These are phyloP conservation scores for Albifimbria verrucaria DNA, from an alignment of 2,329 filamentous ascomycete species.

Conservation along the genomic window DNA sequence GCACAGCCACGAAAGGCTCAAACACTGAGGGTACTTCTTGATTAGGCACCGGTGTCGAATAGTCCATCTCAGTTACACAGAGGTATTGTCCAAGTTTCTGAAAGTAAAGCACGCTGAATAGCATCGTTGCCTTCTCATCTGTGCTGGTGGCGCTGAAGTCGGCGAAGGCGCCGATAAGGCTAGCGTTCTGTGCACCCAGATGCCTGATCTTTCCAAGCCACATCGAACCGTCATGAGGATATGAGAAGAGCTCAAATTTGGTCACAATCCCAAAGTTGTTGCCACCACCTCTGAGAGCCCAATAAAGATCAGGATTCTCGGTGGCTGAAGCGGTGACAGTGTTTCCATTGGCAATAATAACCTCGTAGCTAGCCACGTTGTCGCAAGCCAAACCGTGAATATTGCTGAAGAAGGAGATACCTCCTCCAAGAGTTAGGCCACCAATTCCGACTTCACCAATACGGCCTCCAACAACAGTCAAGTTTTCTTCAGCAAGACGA, in stretches of 20 bases:
- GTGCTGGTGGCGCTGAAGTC: too few species aligned
- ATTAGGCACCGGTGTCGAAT: too few species aligned
- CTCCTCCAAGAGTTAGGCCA: background rate
- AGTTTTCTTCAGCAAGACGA: conserved; percentile 9
- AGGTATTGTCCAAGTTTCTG: too few species aligned
- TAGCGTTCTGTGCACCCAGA: too few species aligned
- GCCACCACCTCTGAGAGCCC: background rate
- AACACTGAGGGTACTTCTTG: too few species aligned
- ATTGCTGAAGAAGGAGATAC: background rate
- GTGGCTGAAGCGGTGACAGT: background rate
- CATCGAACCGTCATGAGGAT: background rate
- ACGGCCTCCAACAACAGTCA: conserved; percentile 20
- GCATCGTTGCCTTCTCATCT: too few species aligned
- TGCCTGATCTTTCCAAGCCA: too few species aligned
- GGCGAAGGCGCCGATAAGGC: too few species aligned
- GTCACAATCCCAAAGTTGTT: background rate
- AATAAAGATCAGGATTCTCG: background rate
- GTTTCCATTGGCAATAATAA: background rate
- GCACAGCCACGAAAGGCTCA: too few species aligned
- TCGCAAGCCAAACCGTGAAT: background rate
- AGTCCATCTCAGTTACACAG: too few species aligned
- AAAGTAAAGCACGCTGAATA: too few species aligned
- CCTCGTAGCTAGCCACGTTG: background rate
- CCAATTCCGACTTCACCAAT: conserved; percentile 8
- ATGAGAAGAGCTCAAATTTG: too few species aligned